Evolutionary conservation across 768 basidiomycete genomes (phyloP).

Genomic region (Xerocomellus intermedius): DNA sequence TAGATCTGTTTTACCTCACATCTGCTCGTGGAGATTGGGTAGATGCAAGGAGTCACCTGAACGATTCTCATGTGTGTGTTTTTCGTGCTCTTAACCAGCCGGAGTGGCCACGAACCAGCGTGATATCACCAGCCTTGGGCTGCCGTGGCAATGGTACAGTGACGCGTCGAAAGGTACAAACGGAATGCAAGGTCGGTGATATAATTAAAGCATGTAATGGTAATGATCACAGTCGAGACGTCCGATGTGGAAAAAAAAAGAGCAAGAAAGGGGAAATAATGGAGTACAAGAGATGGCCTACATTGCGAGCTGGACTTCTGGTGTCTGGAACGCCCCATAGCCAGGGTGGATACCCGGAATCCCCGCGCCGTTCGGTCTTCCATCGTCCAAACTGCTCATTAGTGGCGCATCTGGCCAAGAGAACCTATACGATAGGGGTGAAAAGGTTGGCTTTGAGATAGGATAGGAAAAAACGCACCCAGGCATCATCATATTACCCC

Average conservation of each 20-base stretch:
- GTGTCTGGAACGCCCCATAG: constrained; percentile 19
- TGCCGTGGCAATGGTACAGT: neutral
- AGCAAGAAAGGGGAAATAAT: neutral
- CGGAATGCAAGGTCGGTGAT: neutral
- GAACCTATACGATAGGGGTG: constrained; percentile 16
- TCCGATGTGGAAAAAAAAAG: neutral
- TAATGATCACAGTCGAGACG: neutral
- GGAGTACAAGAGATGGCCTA: neutral
- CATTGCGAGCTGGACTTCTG: constrained; percentile 27
- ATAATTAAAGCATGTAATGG: neutral
- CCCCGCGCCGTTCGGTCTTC: constrained; percentile 1
- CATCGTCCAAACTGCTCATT: constrained; percentile 23
- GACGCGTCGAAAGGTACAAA: neutral
- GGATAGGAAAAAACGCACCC: constrained; percentile 37
- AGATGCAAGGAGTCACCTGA: too few relatives aligned
- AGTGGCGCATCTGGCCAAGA: constrained; percentile 33
- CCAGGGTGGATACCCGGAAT: constrained; percentile 20
- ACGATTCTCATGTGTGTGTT: neutral
- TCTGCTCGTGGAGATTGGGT: too few relatives aligned
- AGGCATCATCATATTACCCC: constrained; percentile 84
- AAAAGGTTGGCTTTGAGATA: too few relatives aligned
- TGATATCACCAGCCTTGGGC: neutral
- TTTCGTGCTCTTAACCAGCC: neutral
- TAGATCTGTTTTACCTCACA: too few relatives aligned
- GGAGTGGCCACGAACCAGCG: neutral